A percentile compares a stretch with the other conserved stretches of the same genome.
These are phyloP conservation scores for Globisporangium irregulare DNA, from an alignment of 352 stramenopile genomes.

Conservation along the genomic window DNA sequence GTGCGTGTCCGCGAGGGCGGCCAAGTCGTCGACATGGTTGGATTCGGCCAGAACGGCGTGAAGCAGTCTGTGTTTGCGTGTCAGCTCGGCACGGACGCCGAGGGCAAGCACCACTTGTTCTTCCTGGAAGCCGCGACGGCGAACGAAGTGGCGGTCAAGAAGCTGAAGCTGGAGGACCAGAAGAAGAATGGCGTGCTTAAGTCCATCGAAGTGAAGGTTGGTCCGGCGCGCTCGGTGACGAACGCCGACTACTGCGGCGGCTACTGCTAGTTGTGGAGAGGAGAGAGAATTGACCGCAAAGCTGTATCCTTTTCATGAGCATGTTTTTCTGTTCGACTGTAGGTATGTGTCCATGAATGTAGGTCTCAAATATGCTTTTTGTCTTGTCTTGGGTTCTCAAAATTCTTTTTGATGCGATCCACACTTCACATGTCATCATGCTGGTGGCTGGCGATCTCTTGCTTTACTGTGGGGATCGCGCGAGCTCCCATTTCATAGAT, in stretches of 20 bases:
- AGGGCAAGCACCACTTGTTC: conserved; percentile 51
- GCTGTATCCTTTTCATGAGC: neutral
- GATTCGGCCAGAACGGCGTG: conserved; percentile 61
- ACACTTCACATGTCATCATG: neutral
- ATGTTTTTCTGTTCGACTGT: neutral
- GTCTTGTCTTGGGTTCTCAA: neutral
- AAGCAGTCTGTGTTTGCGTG: conserved; percentile 54
- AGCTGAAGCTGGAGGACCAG: conserved; percentile 29
- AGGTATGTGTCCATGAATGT: neutral
- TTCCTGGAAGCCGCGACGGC: conserved; percentile 49
- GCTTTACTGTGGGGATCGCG: neutral
- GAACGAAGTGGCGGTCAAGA: conserved; percentile 43
- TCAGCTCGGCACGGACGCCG: conserved; percentile 48
- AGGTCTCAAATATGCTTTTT: neutral
- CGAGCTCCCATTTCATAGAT: too few species aligned
- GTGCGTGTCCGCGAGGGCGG: conserved; percentile 57
- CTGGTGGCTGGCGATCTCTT: neutral
- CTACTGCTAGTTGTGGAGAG: conserved; percentile 38
- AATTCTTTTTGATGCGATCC: too few species aligned
- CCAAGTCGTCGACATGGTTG: conserved; percentile 48
- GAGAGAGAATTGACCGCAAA: too few species aligned
- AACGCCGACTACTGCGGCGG: conserved; percentile 56
- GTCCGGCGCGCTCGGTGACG: conserved; percentile 33
- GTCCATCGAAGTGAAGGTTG: conserved; percentile 46
- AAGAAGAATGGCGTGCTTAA: conserved; percentile 41